Conservation (phyloP, 805 yeast genomes). For the Yamadazyma sp. region DNA sequence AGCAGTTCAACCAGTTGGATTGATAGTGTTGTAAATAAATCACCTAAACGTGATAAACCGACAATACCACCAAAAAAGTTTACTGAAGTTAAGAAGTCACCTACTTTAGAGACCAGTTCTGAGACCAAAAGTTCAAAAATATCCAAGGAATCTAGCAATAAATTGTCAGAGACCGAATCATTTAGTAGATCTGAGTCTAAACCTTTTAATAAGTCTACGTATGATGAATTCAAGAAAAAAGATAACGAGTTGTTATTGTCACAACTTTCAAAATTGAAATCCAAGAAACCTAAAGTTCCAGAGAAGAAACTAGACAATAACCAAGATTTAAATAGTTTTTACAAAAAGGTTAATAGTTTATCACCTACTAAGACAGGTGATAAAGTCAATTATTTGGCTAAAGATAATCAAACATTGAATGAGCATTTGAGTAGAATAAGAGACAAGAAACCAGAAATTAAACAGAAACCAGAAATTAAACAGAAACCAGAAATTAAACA, state of each 20-base stretch:
- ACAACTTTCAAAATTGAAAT: constrained; percentile 21
- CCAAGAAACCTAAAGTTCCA: constrained; percentile 1
- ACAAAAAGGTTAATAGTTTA: too few relatives aligned
- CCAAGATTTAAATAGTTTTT: constrained; percentile 2
- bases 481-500: constrained; percentile 2
- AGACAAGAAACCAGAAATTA: constrained; percentile 5
- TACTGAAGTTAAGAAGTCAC: neutral
- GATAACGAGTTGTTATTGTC: constrained; percentile 23
- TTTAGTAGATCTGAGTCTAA: too few relatives aligned
- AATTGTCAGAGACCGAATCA: too few relatives aligned
- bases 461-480: constrained; percentile 7
- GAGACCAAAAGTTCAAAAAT: too few relatives aligned
- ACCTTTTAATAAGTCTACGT: constrained; percentile 1
- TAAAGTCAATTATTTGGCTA: constrained; percentile 15
- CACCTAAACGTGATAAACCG: constrained; percentile 2
- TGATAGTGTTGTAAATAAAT: constrained; percentile 11
- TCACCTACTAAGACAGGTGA: neutral
- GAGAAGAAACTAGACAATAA: constrained; percentile 8
- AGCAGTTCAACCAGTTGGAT: constrained; percentile 8
- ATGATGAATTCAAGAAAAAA: constrained; percentile 2
- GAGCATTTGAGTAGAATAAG: constrained; percentile 25
- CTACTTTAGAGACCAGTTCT: too few relatives aligned
- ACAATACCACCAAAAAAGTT: neutral
- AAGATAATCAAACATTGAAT: constrained; percentile 22
- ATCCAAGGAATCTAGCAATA: too few relatives aligned